A percentile compares a stretch with the other conserved stretches of the same genome.
phyloP scores from a whole-genome alignment of 2,329 filamentous ascomycete species.

The Ceratocystis smalleyi region DNA sequence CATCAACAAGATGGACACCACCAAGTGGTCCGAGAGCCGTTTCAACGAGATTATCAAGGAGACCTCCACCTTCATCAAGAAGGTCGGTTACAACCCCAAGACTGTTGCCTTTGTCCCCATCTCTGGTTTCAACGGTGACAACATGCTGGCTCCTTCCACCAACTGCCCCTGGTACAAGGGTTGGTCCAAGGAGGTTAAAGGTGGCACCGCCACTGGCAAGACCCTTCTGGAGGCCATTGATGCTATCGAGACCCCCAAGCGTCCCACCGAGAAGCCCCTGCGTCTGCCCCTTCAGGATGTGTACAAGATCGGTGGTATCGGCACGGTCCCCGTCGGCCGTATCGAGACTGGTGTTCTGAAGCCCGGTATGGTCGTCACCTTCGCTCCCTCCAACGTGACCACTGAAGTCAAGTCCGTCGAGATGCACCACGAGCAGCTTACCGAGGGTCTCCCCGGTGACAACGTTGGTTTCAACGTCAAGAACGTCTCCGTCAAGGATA shows the following conservation, averaged over 20 bases:
- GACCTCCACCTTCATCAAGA: conserved; percentile 99
- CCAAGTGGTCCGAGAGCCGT: conserved; percentile 93
- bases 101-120: conserved; percentile 95
- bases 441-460: conserved; percentile 92
- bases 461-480: conserved; percentile 99
- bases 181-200: conserved; percentile 89
- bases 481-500: conserved; percentile 99
- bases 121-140: conserved; percentile 99
- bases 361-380: conserved; percentile 88
- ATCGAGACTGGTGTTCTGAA: conserved; percentile 98
- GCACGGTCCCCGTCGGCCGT: conserved; percentile 99
- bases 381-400: conserved; percentile 96
- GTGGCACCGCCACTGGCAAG: conserved; percentile 75
- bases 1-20: conserved; percentile 99
- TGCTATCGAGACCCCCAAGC: conserved; percentile 78
- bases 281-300: conserved; percentile 99
- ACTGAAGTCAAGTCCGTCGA: conserved; percentile 99
- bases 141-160: conserved; percentile 82
- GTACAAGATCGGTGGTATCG: conserved; percentile 99
- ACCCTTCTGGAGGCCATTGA: conserved; percentile 99
- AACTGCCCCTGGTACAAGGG: conserved; percentile 99
- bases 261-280: conserved; percentile 97
- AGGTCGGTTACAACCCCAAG: conserved; percentile 99
- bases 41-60: conserved; percentile 99
- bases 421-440: conserved; percentile 99